phyloP scores from a whole-genome alignment of 2,329 filamentous ascomycete species.

The Trichoderma afroharzianum region DNA sequence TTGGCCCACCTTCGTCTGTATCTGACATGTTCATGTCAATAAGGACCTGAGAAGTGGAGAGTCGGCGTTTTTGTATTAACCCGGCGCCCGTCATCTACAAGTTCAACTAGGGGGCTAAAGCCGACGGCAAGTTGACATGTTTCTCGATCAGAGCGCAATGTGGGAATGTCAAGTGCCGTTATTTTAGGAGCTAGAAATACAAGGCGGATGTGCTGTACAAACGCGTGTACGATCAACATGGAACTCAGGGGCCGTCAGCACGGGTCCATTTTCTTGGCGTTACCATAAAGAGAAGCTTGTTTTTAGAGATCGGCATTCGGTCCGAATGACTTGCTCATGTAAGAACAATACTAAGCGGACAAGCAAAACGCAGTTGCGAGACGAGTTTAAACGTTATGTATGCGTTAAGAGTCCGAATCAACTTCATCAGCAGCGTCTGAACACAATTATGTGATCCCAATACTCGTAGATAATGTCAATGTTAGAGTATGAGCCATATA shows the following conservation, averaged over 20 bases:
- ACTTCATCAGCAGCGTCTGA: neutral
- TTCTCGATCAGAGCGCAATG: neutral
- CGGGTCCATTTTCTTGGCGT: neutral
- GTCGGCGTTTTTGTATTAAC: neutral
- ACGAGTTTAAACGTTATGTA: neutral
- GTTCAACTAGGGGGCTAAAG: neutral
- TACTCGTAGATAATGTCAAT: neutral
- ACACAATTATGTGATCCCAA: neutral
- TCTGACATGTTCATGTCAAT: neutral
- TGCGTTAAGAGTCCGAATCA: neutral
- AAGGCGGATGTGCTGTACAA: neutral
- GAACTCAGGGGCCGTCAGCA: constrained; percentile 1
- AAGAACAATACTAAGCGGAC: neutral
- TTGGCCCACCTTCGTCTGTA: neutral
- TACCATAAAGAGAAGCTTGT: constrained; percentile 11
- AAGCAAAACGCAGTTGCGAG: neutral
- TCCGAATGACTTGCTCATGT: constrained; percentile 1
- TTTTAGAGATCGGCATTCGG: constrained; percentile 4
- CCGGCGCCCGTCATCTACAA: neutral
- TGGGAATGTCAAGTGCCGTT: neutral
- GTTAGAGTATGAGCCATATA: neutral
- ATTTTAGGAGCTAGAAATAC: neutral
- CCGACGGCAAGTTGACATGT: neutral
- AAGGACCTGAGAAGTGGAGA: neutral
- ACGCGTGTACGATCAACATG: neutral